Base-by-base conservation (phyloP, 1,284 basidiomycete species). In the Cutaneotrichosporon sp. region DNA sequence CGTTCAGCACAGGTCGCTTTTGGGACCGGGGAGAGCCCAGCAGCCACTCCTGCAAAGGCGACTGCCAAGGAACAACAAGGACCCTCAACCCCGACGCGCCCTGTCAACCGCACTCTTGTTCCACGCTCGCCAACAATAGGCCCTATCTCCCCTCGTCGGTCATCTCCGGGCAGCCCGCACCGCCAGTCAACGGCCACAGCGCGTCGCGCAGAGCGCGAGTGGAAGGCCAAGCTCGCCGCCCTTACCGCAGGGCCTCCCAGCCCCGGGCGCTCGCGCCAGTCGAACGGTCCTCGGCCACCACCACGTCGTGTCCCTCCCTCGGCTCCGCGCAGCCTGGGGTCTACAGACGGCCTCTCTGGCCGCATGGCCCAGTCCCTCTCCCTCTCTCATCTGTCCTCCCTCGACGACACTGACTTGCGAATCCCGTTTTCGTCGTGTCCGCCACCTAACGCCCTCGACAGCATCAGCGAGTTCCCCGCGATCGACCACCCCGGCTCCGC, bases 221-320 rank as follows among this genome's bases (percentile, higher is more conserved):
- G 74, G 74, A 68, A 72, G 57, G 73, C 73, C 32, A 72, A 70
- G 55, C 66, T 76, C 13, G 72, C 70, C 2, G 71, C 72, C 1
- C 47, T 76, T 9, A 63, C 72, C 5, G 49, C 57, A 1, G 34
- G 32, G 1, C 53, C 58, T 2, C 1, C 53, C 5, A 59, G 32
- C 10, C 13, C 50, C 14, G 62, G 57, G 5, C 18, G 21, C 34
- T 14, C 11, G 32, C 55, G 55, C 38, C 22, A 11, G 14, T 42
- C 55, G 13, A 56, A 46, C 14, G 55, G 55, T 4, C 62, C 62
- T 0, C 42, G 62, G 31, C 62, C 62, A 7, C 62, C 62, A 13
- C 62, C 62, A 1, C 52, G 62, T 7, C 51, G 62, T 6, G 21
- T 62, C 10, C 61, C 50, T 10, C 62, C 56, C 18, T 63, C 62